Base-by-base conservation (phyloP, 208 protist genomes). In the Trypanosomatidae sp. region DNA sequence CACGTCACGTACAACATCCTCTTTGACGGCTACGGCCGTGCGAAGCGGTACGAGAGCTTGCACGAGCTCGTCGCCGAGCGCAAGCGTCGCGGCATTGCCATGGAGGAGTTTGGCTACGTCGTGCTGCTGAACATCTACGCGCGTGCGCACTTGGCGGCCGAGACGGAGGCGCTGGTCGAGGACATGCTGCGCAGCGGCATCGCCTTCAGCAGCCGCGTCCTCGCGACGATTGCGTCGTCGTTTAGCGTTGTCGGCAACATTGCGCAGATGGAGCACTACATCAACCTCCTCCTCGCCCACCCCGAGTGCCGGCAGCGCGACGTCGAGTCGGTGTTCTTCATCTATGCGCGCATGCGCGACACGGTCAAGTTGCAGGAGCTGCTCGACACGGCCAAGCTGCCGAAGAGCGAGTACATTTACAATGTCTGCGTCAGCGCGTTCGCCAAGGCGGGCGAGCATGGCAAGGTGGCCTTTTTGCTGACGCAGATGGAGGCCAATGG, bases 1-100 rank as follows among this genome's bases (percentile, higher is more conserved):
- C 57, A 72, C 16, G 71, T 90, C 6, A 94, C 87, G 1, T 94
- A 79, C 56, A 94, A 94, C 58, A 92, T 94, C 41, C 57, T 94
- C 20, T 69, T 87, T 48, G 82, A 91, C 11, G 87, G 87, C 26
- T 94, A 92, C 59, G 82, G 87, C 3, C 71, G 82, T 1, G 82
- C 87, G 2, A 84, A 87, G 47, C 69, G 83, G 4, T 92, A 74
- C 45, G 83, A 94, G 46, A 73, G 76, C 41, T 57, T 94, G 37
- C 62, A 69, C 37, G 82, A 92, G 48, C 52, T 94, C 4, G 55
- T 92, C 22, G 52, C 72, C 35, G 76, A 94, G 51, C 79, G 87
- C 10, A 67, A 66, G 39, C 52, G 44, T 18, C 76, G 71, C 27
- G 52, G 68, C 21, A 88, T 94, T 27, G 43, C 71, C 2, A 87